These are phyloP conservation scores for Fusarium veterinarium DNA, from an alignment of 2,329 filamentous ascomycete genomes.

Conservation along the genomic window DNA sequence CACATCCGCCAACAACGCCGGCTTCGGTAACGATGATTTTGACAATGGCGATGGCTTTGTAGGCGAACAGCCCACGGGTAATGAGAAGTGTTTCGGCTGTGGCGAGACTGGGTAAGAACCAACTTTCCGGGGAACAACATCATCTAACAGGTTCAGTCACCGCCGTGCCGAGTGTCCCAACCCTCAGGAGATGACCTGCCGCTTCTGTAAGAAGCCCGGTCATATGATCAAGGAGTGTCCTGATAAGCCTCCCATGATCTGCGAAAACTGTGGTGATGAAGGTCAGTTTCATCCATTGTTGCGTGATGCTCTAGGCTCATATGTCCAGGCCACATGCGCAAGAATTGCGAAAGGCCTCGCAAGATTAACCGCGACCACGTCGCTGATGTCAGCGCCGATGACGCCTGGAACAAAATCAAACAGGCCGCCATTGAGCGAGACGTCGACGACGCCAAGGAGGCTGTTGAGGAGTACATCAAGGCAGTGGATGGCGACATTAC, in stretches of 20 bases:
- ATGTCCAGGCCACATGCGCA: conserved; percentile 63
- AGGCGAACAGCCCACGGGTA: conserved; percentile 7
- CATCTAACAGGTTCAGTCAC: conserved; percentile 38
- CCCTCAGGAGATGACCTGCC: conserved; percentile 51
- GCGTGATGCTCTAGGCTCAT: conserved; percentile 16
- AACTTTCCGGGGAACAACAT: neutral
- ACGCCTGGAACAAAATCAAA: conserved; percentile 68
- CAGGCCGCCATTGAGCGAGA: conserved; percentile 65
- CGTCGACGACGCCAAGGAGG: conserved; percentile 71
- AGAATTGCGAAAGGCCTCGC: conserved; percentile 69
- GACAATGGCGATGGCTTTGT: neutral
- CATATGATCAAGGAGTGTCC: conserved; percentile 73
- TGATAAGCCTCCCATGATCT: conserved; percentile 64
- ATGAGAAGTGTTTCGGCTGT: conserved; percentile 51
- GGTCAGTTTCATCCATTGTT: conserved; percentile 54
- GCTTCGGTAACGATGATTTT: conserved; percentile 3
- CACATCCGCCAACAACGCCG: conserved; percentile 1
- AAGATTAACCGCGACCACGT: conserved; percentile 66
- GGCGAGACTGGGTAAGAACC: conserved; percentile 50
- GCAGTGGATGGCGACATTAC: conserved; percentile 64
- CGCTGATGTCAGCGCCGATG: conserved; percentile 62
- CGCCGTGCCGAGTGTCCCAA: conserved; percentile 52
- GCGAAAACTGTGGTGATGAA: conserved; percentile 71
- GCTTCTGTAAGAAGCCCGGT: conserved; percentile 62
- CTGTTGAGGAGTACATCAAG: conserved; percentile 71